Base-by-base conservation (phyloP, 257 asterid genomes). In the Henckelia pumila region DNA sequence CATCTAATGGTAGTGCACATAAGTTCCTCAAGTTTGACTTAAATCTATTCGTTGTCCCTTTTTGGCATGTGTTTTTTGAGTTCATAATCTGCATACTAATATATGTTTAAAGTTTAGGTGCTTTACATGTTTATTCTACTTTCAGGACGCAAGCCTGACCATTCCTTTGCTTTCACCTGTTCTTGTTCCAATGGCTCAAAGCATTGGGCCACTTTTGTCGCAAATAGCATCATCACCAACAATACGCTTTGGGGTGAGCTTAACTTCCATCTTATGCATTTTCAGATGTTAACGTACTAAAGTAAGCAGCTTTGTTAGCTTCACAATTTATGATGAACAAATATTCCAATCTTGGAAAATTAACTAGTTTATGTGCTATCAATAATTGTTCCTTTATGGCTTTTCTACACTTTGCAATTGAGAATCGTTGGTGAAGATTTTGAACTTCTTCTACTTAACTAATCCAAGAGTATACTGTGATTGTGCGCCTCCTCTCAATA, bases 171-270 rank as follows among this genome's bases (percentile, higher is more conserved):
- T n/a, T n/a, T n/a, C n/a, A n/a, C n/a, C n/a, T n/a, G n/a, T n/a
- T n/a, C n/a, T n/a, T n/a, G n/a, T n/a, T n/a, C n/a, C n/a, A n/a
- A n/a, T n/a, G n/a, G n/a, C n/a, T n/a, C n/a, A n/a, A n/a, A n/a
- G n/a, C n/a, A n/a, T n/a, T n/a, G n/a, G n/a, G n/a, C n/a, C n/a
- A n/a, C n/a, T n/a, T n/a, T n/a, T n/a, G n/a, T n/a, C n/a, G n/a
- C 96, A 92, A 72, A 53, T 92, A 62, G 88, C 90, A 71, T 77
- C 98, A 32, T 87, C 92, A 23, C 95, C 98, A 71, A 84, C 98
- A 28, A 50, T 92, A 76, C 98, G 98, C 57, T 86, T 78, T 44
- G 98, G 98, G 88, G 98, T 87, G 65, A 80, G 91, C 71, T 77
- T 75, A 32, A 65, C 73, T 60, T 66, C 59, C 64, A 67, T 58